Percentiles rank a stretch among this genome's conserved stretches.
Evolutionary conservation across 805 yeast species (phyloP).

Genomic region (Zygosaccharomyces rouxii): DNA sequence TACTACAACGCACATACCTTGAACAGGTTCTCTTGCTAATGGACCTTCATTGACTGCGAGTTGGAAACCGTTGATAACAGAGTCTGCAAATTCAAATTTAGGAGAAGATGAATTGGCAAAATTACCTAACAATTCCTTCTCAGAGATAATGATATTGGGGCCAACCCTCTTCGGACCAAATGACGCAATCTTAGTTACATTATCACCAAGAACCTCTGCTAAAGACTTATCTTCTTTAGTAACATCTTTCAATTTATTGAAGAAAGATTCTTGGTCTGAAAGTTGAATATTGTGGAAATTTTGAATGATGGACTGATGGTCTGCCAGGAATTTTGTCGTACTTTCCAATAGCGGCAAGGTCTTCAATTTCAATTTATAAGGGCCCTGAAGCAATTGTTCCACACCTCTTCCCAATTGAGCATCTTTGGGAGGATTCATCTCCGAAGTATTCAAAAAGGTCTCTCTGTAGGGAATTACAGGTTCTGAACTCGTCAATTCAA

Average conservation of each 20-base stretch:
- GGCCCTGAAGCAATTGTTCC: conserved; percentile 48
- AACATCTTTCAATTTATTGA: conserved; percentile 32
- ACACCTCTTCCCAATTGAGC: conserved; percentile 48
- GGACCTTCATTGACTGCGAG: conserved; percentile 83
- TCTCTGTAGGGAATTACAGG: conserved; percentile 95
- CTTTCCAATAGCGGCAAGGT: conserved; percentile 53
- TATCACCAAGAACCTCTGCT: conserved; percentile 1
- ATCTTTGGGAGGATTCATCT: conserved; percentile 48
- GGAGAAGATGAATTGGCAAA: conserved; percentile 24
- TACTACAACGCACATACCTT: conserved; percentile 64
- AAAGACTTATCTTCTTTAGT: conserved; percentile 27
- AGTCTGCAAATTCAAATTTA: conserved; percentile 48
- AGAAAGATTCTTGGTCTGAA: conserved; percentile 26
- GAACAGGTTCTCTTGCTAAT: conserved; percentile 77
- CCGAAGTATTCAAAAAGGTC: conserved; percentile 54
- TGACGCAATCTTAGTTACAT: conserved; percentile 43
- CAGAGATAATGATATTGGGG: conserved; percentile 60
- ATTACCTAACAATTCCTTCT: conserved; percentile 35
- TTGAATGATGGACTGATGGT: conserved; percentile 43
- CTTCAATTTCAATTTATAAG: conserved; percentile 39
- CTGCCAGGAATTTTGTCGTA: conserved; percentile 46
- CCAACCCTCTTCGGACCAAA: conserved; percentile 80
- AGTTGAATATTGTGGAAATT: conserved; percentile 16
- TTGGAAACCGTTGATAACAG: conserved; percentile 78
- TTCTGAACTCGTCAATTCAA: conserved; percentile 79